A percentile compares a stretch with the other conserved stretches of the same genome.
phyloP scores from a whole-genome alignment of 2,329 filamentous ascomycete genomes.

The Pseudogymnoascus sp. region DNA sequence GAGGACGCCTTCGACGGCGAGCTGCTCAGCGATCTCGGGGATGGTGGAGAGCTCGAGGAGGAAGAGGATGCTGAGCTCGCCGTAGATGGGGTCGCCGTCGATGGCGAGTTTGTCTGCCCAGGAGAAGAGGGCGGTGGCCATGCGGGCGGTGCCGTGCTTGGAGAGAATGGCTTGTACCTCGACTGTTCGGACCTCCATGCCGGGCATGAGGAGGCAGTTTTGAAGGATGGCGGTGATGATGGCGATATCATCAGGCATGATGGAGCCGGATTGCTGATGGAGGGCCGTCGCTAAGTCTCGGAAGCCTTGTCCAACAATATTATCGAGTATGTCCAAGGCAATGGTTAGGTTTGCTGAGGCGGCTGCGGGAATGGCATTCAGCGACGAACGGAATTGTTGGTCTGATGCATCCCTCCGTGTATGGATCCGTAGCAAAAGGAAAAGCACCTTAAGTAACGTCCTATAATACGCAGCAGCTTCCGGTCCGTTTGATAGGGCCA shows the following conservation, averaged over 20 bases:
- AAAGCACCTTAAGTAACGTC: slow-evolving; percentile 73
- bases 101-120: slow-evolving; percentile 81
- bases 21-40: slow-evolving; percentile 73
- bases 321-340: slow-evolving; percentile 66
- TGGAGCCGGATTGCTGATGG: slow-evolving; percentile 61
- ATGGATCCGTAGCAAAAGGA: slow-evolving; percentile 67
- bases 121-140: slow-evolving; percentile 80
- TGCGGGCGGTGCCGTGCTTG: slow-evolving; percentile 65
- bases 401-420: slow-evolving; percentile 16
- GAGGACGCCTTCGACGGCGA: slow-evolving; percentile 80
- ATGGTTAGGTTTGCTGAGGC: slow-evolving; percentile 29
- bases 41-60: slow-evolving; percentile 80
- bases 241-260: slow-evolving; percentile 71
- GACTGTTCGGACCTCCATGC: slow-evolving; percentile 60
- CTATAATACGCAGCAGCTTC: slow-evolving; percentile 64
- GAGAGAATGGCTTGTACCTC: slow-evolving; percentile 64
- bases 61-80: slow-evolving; percentile 83
- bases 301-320: slow-evolving; percentile 74
- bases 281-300: slow-evolving; percentile 71
- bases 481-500: slow-evolving; percentile 42
- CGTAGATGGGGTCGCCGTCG: slow-evolving; percentile 79
- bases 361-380: slow-evolving; percentile 16
- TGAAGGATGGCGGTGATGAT: slow-evolving; percentile 84
- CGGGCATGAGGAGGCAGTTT: slow-evolving; percentile 69
- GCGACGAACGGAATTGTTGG: slow-evolving; percentile 23